Evolutionary conservation across 495 filamentous ascomycete genomes (phyloP).

Genomic region (Podospora pseudocomata): DNA sequence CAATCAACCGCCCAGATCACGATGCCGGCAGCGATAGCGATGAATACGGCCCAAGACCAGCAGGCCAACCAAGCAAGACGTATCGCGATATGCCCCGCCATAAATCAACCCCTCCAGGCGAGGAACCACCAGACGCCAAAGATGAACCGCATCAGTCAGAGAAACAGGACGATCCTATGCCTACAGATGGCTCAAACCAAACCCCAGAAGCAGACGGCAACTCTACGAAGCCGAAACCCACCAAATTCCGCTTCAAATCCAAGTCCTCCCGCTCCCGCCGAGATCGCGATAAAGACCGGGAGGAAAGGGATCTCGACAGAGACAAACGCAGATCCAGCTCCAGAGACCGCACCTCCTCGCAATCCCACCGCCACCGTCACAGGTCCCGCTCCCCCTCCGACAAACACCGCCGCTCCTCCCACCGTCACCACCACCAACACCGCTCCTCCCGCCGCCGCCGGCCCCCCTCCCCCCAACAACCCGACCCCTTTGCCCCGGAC

Average conservation of each 20-base stretch:
- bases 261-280: slow-evolving; percentile 20
- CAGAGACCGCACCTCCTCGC: slow-evolving; percentile 21
- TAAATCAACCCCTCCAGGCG: slow-evolving; percentile 14
- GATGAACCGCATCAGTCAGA: not conserved
- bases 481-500: slow-evolving; percentile 50
- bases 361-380: slow-evolving; percentile 11
- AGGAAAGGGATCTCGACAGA: slow-evolving; percentile 26
- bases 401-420: slow-evolving; percentile 27
- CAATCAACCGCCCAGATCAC: slow-evolving; percentile 37
- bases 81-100: slow-evolving; percentile 9
- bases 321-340: slow-evolving; percentile 15
- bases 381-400: slow-evolving; percentile 16
- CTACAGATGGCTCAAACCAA: not conserved
- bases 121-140: not conserved
- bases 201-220: not conserved
- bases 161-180: not conserved
- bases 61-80: not conserved
- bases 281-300: slow-evolving; percentile 17
- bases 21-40: slow-evolving; percentile 4
- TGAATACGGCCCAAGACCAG: not conserved
- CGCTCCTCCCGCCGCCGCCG: slow-evolving; percentile 20
- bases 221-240: slow-evolving; percentile 25
- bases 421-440: slow-evolving; percentile 16
- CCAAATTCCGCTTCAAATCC: slow-evolving; percentile 61
- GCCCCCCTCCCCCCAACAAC: slow-evolving; percentile 19